Evolutionary conservation across 2,329 filamentous ascomycete genomes (phyloP).

Genomic region (Fusarium graminum): DNA sequence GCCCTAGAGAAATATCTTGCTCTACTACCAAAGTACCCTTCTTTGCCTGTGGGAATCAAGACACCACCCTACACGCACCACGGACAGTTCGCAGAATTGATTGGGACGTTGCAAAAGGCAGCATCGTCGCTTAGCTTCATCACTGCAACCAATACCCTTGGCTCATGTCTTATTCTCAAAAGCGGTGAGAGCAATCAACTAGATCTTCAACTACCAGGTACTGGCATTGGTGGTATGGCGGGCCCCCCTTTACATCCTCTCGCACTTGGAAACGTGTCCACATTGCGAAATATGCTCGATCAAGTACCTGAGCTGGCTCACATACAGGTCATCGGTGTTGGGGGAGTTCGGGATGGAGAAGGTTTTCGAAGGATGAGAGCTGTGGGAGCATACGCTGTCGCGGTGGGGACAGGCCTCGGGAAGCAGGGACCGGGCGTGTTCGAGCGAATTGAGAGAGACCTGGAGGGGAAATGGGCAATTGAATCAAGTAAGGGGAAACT

Average conservation of each 20-base stretch:
- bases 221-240: conserved; percentile 77
- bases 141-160: conserved; percentile 80
- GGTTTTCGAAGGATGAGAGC: conserved; percentile 75
- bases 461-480: conserved; percentile 38
- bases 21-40: conserved; percentile 56
- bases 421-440: conserved; percentile 73
- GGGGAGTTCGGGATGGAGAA: conserved; percentile 74
- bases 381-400: conserved; percentile 76
- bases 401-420: conserved; percentile 77
- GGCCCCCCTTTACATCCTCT: conserved; percentile 79
- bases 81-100: conserved; percentile 71
- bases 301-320: conserved; percentile 59
- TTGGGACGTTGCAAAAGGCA: conserved; percentile 61
- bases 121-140: conserved; percentile 69
- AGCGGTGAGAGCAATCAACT: conserved; percentile 18
- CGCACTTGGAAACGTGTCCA: conserved; percentile 80
- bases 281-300: conserved; percentile 72
- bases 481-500: neutral
- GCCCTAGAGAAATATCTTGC: conserved; percentile 68
- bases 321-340: conserved; percentile 77
- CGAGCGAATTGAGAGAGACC: conserved; percentile 62
- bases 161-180: conserved; percentile 72
- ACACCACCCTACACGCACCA: conserved; percentile 81
- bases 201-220: conserved; percentile 63
- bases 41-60: conserved; percentile 72